Base-by-base conservation (phyloP, 352 stramenopile species). In the Globisporangium radiosum region DNA sequence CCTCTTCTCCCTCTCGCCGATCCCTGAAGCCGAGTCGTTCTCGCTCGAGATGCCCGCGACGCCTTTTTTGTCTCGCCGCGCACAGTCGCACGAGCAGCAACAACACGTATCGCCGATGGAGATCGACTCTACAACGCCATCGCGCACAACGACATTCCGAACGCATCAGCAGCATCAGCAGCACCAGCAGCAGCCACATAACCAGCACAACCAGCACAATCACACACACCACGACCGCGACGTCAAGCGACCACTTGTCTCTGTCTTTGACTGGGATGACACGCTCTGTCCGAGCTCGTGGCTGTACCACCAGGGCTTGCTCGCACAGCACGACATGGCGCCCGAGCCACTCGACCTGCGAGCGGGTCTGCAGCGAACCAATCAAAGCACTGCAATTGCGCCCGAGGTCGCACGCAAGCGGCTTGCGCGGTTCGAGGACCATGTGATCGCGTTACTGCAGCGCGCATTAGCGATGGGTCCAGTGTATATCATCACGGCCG, bases 181-280 rank as follows among this genome's bases (percentile, higher is more conserved):
- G 7, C 38, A 47, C 5, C 38, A 42, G 14, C 36, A 19, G 14
- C 49, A 4, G 48, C 33, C 33, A 15, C 39, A 19, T 19, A 7
- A 45, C 11, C 42, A 6, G 42, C 42, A 47, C 42, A n/a, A 8
- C 40, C 1, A 14, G n/a, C 11, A 14, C 60, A 44, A 71, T 25
- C 25, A 25, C 25, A 25, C 25, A 25, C 25, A 25, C 25, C 25
- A 25, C 25, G 25, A 25, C 25, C 25, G 25, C 25, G 25, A 25
- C 25, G 25, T 25, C 25, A 25, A 71, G 56, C 64, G 63, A 33
- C 72, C 66, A 15, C 50, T 75, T 25, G 47, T 83, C 17, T 73
- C 70, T 0, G 66, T 87, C 38, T 83, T 87, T 37, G 77, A 87
- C 62, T 87, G 77, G 77, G 77, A 87, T 44, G 77, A 88, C 66